Base-by-base conservation (phyloP, 768 basidiomycete species). In the Obba rivulosa region DNA sequence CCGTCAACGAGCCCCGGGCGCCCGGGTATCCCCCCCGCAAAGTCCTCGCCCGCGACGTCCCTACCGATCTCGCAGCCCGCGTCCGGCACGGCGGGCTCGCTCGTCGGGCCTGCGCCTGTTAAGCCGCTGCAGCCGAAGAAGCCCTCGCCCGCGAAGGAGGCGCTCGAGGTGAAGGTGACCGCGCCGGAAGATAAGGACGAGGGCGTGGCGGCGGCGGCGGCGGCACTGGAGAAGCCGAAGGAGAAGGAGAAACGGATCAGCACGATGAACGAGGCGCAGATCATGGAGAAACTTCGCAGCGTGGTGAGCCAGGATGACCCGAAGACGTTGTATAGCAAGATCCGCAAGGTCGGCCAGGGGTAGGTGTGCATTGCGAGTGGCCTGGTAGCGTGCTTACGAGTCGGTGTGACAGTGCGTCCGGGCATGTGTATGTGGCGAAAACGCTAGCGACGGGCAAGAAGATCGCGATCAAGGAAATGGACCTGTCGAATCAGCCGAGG, bases 261-360 rank as follows among this genome's bases (percentile, higher is more conserved):
- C 55, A 89, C 92, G 34, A 91, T 99, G 90, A 88, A 87, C 43
- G 95, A 99, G 69, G 87, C 85, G 42, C 95, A 99, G 72, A 94
- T 98, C 58, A 96, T 97, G 94, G 91, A 94, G 64, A 96, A 95
- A 70, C 72, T 99, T 56, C 75, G 92, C 55, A 81, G 82, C 54
- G 93, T 98, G 1, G 94, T 97, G 41, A 82, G 77, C 37, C 71
- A 79, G 37, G 85, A 91, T 18, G 95, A 98, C 64, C 95, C 95
- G 20, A 92, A 89, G 69, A 60, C 75, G 56, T 63, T 95, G 17
- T 99, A 97, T 67, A 88, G 86, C 59, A 97, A 96, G 76, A 96
- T 97, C 66, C 93, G 91, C 75, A 99, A 98, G 72, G 92, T 99
- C 52, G 95, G 95, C 28, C 95, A 99, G 67, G 95, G 93, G 92